Percentiles rank a stretch among this genome's conserved stretches.
These are phyloP conservation scores for Telopea speciosissima DNA, from an alignment of 177 flowering plant genomes.

Conservation along the genomic window DNA sequence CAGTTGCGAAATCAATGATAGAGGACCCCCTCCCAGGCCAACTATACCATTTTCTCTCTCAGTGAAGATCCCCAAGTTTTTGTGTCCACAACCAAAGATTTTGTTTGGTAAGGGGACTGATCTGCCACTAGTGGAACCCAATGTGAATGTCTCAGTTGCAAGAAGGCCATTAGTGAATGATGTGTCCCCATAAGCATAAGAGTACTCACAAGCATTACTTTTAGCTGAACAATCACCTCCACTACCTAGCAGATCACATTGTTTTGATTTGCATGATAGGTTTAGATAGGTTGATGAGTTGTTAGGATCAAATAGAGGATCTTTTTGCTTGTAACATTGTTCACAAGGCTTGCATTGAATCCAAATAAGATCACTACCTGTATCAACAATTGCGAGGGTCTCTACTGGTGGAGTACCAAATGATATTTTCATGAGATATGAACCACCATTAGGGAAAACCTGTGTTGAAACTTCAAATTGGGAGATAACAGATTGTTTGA, in stretches of 20 bases:
- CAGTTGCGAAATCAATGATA: too few species aligned
- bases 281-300: conserved; percentile 17
- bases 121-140: too few species aligned
- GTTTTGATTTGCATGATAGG: conserved; percentile 13
- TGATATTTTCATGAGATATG: too few species aligned
- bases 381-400: conserved; percentile 17
- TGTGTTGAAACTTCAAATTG: neutral
- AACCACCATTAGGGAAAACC: conserved; percentile 8
- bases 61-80: too few species aligned
- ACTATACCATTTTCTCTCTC: too few species aligned
- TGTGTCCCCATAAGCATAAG: conserved; percentile 23
- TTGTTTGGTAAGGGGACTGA: conserved; percentile 9
- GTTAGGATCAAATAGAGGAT: conserved; percentile 27
- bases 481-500: neutral
- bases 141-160: conserved; percentile 26
- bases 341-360: conserved; percentile 34
- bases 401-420: conserved; percentile 29
- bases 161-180: conserved; percentile 26
- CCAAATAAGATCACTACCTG: conserved; percentile 37
- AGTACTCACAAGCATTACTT: conserved; percentile 12
- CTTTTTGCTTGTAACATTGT: conserved; percentile 16
- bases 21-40: conserved; percentile 36
- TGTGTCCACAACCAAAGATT: conserved; percentile 45
- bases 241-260: conserved; percentile 9
- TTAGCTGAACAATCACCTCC: neutral